Conservation (phyloP, 768 basidiomycete genomes). For the Lentinula raphanica region DNA sequence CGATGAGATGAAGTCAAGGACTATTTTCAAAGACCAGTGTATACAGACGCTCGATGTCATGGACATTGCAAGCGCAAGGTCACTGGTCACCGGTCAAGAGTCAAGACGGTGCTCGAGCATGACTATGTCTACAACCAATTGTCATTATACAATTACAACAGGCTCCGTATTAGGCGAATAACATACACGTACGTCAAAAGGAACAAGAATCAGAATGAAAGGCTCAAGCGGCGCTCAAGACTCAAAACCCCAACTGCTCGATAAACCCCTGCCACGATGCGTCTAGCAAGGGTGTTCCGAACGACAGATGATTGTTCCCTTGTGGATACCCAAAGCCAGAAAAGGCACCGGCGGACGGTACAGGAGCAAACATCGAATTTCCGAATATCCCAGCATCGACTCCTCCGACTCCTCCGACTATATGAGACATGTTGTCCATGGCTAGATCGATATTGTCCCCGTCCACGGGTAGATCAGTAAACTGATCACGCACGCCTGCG, state of each 20-base stretch:
- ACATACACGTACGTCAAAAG: too few relatives aligned
- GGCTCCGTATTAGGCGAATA: too few relatives aligned
- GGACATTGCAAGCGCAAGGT: too few relatives aligned
- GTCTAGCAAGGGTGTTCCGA: constrained; percentile 40
- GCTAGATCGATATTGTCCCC: background rate
- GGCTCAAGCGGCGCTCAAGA: too few relatives aligned
- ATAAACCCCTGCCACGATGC: constrained; percentile 64
- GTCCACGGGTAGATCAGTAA: background rate
- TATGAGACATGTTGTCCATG: background rate
- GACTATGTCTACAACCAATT: too few relatives aligned
- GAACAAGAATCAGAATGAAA: too few relatives aligned
- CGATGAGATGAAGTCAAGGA: too few relatives aligned
- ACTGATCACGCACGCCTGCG: background rate
- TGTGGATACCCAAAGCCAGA: background rate
- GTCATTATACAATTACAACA: too few relatives aligned
- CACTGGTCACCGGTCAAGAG: too few relatives aligned
- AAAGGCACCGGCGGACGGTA: background rate
- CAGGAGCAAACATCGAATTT: background rate
- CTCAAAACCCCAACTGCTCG: constrained; percentile 56
- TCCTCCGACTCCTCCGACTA: background rate
- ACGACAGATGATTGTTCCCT: background rate
- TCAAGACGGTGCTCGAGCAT: too few relatives aligned
- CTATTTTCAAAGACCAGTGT: too few relatives aligned
- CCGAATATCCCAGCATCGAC: background rate
- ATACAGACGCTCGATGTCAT: too few relatives aligned